Evolutionary conservation across 2,329 filamentous ascomycete genomes (phyloP), one percentile per base, ranked within the genome.

Genomic region (Cytospora chrysosperma): DNA sequence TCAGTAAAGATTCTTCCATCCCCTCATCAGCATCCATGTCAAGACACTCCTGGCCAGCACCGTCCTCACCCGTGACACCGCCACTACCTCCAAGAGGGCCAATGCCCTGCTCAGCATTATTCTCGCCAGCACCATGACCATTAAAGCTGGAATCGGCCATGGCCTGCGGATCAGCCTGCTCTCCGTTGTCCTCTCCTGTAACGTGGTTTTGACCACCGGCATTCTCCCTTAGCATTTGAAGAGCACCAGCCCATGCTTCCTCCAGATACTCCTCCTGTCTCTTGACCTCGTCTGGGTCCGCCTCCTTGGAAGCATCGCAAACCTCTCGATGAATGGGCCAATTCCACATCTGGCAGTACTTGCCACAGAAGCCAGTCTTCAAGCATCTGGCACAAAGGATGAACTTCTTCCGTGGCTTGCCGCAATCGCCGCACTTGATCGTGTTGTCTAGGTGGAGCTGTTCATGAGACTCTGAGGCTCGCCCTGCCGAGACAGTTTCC

Each of bases 261-360:
- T 7, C 12, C 15, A 61, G 28, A 26, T 61, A 62, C 26, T 5
- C 15, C 30, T 55, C 40, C 24, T 55, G 59, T 8, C 4, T 2
- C n/a, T 50, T 37, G 2, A 56, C 24, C 50, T 58, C 54, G 24
- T 15, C 28, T 17, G 34, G n/a, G n/a, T 24, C 52, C 30, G 55
- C 63, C 19, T 55, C 24, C 1, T 37, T 27, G 17, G 54, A 32
- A 6, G 19, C 24, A 2, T 7, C 10, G 32, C 63, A 65, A 19
- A 19, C 15, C 1, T 3, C 1, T 32, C 32, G 32, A 40, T 62
- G 63, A 4, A 51, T 1, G 5, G 55, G 49, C 63, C 59, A 65
- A 13, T 55, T 28, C 54, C 54, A 65, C 9, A 62, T 40, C 63
- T 65, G 63, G 24, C 59, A 65, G 55, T 58, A 65, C 30, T 59